phyloP scores from a whole-genome alignment of 129 eudicot species.

The Flaveria brownii region DNA sequence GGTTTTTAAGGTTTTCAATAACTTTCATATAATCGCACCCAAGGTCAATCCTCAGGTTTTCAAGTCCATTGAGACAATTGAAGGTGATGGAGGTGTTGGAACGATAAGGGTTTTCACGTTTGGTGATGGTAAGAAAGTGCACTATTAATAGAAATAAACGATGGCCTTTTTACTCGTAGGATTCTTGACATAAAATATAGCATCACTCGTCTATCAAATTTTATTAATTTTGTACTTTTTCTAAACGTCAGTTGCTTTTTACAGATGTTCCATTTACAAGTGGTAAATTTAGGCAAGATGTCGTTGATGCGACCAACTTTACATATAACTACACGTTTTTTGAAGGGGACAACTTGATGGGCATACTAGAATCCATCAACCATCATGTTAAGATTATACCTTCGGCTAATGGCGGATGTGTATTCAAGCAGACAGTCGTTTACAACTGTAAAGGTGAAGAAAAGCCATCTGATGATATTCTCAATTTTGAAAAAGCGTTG shows the following conservation, averaged over 20 bases:
- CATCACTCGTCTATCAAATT: neutral
- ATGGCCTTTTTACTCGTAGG: neutral
- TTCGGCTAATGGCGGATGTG: neutral
- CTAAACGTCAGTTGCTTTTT: too few species aligned
- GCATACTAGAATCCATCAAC: neutral
- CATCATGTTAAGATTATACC: neutral
- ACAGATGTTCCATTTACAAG: neutral
- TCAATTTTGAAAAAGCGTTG: neutral
- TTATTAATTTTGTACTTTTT: neutral
- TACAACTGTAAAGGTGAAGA: slow-evolving; percentile 1
- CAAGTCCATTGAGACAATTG: slow-evolving; percentile 19
- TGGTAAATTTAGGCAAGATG: neutral
- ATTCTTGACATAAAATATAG: neutral
- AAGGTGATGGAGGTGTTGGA: slow-evolving; percentile 24
- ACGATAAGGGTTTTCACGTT: slow-evolving; percentile 23
- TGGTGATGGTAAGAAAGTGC: slow-evolving; percentile 3
- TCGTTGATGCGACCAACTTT: neutral
- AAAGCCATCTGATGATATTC: neutral
- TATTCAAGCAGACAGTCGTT: neutral
- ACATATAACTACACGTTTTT: neutral
- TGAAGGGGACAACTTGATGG: slow-evolving; percentile 6
- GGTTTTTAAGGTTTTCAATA: slow-evolving; percentile 13
- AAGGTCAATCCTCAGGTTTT: slow-evolving; percentile 21
- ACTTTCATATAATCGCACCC: slow-evolving; percentile 20
- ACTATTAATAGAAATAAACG: neutral